Percentiles rank a stretch among this genome's conserved stretches.
These are phyloP conservation scores for Pezicula carpinea DNA, from an alignment of 2,329 filamentous ascomycete genomes.

Conservation along the genomic window DNA sequence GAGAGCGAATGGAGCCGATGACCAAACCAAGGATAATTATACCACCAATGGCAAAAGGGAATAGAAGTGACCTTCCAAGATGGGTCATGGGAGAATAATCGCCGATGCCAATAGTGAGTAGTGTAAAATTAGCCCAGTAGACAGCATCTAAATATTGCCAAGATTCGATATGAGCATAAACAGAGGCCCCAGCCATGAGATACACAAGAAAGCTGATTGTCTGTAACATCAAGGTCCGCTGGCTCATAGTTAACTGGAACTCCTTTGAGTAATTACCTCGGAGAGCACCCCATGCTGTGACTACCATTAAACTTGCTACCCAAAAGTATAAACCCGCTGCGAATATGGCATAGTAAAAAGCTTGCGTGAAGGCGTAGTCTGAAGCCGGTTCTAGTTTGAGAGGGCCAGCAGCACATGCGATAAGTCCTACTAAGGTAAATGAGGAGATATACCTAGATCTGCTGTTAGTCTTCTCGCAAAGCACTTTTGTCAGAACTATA, in stretches of 20 bases:
- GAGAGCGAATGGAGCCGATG: conserved; percentile 70
- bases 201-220: conserved; percentile 83
- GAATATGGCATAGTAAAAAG: conserved; percentile 82
- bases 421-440: conserved; percentile 62
- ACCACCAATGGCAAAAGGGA: conserved; percentile 79
- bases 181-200: conserved; percentile 68
- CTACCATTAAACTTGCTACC: conserved; percentile 68
- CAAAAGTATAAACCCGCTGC: conserved; percentile 74
- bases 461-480: background rate
- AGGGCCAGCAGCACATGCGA: conserved; percentile 59
- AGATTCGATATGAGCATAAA: conserved; percentile 68
- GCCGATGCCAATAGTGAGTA: conserved; percentile 62
- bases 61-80: conserved; percentile 65
- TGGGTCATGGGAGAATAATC: conserved; percentile 44
- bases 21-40: conserved; percentile 82
- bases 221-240: conserved; percentile 85
- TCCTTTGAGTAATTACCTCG: conserved; percentile 67
- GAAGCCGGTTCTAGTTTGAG: conserved; percentile 40
- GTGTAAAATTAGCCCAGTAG: conserved; percentile 73
- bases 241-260: conserved; percentile 73
- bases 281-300: conserved; percentile 76
- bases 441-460: conserved; percentile 48
- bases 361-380: conserved; percentile 67
- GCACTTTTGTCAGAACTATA: too few relatives aligned
- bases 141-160: conserved; percentile 76